These are phyloP conservation scores for Chrysoporthe cubensis DNA, from an alignment of 2,329 filamentous ascomycete genomes.

Conservation along the genomic window DNA sequence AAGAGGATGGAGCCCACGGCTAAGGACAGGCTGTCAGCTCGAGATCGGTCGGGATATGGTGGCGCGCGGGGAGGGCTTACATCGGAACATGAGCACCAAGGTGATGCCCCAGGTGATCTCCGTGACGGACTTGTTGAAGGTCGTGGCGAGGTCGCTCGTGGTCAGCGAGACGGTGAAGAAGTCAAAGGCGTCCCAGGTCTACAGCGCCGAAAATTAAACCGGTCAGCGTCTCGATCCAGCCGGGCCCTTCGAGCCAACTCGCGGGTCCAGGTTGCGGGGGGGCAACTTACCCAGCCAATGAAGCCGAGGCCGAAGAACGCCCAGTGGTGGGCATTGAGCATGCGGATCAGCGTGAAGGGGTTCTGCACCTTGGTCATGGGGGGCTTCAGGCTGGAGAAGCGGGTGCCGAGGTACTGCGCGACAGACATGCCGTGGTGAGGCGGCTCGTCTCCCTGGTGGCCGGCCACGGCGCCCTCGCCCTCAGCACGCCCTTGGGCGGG, in stretches of 20 bases:
- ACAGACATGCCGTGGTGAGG: constrained; percentile 55
- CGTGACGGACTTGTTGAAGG: constrained; percentile 57
- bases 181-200: constrained; percentile 69
- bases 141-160: constrained; percentile 54
- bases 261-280: no score
- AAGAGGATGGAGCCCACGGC: constrained; percentile 56
- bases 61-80: constrained; percentile 30
- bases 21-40: neutral
- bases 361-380: constrained; percentile 59
- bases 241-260: no score
- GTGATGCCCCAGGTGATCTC: constrained; percentile 70
- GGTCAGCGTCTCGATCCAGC: constrained; percentile 3
- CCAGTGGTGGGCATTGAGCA: constrained; percentile 57
- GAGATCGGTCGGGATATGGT: neutral
- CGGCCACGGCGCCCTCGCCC: constrained; percentile 1
- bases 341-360: constrained; percentile 52
- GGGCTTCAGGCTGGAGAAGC: constrained; percentile 60
- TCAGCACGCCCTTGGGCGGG: neutral
- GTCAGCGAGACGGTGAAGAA: constrained; percentile 69
- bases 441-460: constrained; percentile 38
- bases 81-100: constrained; percentile 64
- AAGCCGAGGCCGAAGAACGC: constrained; percentile 60
- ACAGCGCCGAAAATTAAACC: neutral
- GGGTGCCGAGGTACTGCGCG: constrained; percentile 53
- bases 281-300: constrained; percentile 54